Conservation (phyloP, 768 basidiomycete species). For the Paxillus ammoniavirescens region DNA sequence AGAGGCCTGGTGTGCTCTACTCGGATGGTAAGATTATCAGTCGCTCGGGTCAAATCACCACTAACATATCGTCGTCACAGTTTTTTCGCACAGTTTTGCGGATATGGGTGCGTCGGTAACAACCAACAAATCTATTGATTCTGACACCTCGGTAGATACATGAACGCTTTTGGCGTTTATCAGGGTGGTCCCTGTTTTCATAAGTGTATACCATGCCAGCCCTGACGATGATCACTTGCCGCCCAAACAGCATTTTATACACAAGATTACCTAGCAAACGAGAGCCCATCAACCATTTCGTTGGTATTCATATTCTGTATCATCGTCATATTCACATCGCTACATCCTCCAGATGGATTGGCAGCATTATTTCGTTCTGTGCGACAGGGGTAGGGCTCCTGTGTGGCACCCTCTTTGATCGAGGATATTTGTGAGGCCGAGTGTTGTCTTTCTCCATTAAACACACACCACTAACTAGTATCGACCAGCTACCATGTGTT, state of each 20-base stretch:
- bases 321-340: too few relatives aligned
- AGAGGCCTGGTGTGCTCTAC: constrained; percentile 25
- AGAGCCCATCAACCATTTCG: constrained; percentile 20
- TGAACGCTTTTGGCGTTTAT: constrained; percentile 26
- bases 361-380: constrained; percentile 45
- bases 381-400: constrained; percentile 37
- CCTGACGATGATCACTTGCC: neutral
- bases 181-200: constrained; percentile 17
- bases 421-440: constrained; percentile 44
- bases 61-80: constrained; percentile 8
- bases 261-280: constrained; percentile 16
- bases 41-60: neutral
- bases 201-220: neutral
- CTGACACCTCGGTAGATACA: constrained; percentile 14
- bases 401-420: constrained; percentile 32
- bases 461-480: too few relatives aligned
- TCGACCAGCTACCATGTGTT: constrained; percentile 3
- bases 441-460: too few relatives aligned
- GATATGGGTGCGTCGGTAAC: constrained; percentile 19
- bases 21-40: constrained; percentile 20
- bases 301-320: constrained; percentile 28
- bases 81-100: constrained; percentile 26
- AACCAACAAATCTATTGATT: neutral
- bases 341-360: constrained; percentile 37
- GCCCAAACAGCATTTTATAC: constrained; percentile 19